These are phyloP conservation scores for Colletotrichum phormii DNA, from an alignment of 2,329 filamentous ascomycete species.

Conservation along the genomic window DNA sequence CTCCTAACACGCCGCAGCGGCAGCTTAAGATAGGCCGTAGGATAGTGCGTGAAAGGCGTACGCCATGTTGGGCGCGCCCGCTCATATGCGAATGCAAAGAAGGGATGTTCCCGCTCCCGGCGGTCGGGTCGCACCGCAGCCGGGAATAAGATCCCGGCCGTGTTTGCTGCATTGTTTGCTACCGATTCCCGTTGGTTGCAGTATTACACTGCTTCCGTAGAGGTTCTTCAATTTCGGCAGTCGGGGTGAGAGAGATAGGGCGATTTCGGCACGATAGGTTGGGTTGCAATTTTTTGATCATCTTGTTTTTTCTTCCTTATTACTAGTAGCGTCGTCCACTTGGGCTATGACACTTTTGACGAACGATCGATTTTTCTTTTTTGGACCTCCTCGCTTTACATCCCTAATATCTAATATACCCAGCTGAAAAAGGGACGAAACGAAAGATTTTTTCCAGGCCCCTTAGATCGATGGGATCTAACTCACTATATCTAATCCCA, in stretches of 20 bases:
- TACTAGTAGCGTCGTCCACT: background rate
- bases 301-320: background rate
- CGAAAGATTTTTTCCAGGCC: too few species aligned
- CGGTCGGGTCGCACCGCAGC: slow-evolving; percentile 9
- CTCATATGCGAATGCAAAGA: background rate
- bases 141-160: slow-evolving; percentile 18
- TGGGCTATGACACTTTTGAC: background rate
- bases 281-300: too few species aligned
- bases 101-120: slow-evolving; percentile 4
- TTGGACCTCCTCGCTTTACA: background rate
- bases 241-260: background rate
- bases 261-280: background rate
- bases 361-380: background rate
- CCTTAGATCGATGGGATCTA: background rate
- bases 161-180: background rate
- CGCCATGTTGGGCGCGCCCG: background rate
- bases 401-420: background rate
- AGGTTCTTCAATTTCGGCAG: slow-evolving; percentile 11
- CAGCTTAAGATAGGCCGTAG: too few species aligned
- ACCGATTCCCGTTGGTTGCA: background rate
- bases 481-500: background rate
- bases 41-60: background rate
- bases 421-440: background rate
- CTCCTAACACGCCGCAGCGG: background rate
- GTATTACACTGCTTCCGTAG: background rate